Evolutionary conservation across 1,284 basidiomycete species (phyloP).

Genomic region (Peniophora sp.): DNA sequence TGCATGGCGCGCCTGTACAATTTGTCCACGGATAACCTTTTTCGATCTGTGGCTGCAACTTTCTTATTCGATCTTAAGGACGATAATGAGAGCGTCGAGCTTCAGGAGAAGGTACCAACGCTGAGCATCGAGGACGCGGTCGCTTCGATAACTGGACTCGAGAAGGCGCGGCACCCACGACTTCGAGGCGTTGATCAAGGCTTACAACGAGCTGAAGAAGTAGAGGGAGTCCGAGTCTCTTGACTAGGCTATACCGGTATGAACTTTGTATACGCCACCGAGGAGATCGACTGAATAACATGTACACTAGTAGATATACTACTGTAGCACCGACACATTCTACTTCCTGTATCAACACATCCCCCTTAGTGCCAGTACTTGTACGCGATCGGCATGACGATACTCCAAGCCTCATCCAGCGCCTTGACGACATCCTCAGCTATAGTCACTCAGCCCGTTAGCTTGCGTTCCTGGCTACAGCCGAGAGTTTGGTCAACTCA

Average conservation of each 20-base stretch:
- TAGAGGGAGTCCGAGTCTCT: too few species aligned
- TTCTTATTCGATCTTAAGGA: slow-evolving; percentile 24
- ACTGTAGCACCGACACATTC: too few species aligned
- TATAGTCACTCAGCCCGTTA: too few species aligned
- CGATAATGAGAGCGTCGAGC: slow-evolving; percentile 25
- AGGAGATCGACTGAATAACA: too few species aligned
- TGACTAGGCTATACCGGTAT: too few species aligned
- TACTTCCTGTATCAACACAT: too few species aligned
- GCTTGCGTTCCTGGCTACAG: slow-evolving; percentile 1
- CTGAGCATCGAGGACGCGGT: slow-evolving; percentile 20
- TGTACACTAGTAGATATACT: too few species aligned
- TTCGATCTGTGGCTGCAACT: slow-evolving; percentile 27
- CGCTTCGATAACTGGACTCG: slow-evolving; percentile 19
- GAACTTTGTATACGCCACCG: too few species aligned
- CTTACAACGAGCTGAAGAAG: slow-evolving; percentile 14
- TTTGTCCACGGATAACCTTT: slow-evolving; percentile 22
- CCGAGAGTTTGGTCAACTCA: slow-evolving; percentile 17
- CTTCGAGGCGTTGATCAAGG: slow-evolving; percentile 14
- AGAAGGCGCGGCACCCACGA: slow-evolving; percentile 16
- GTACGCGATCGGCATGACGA: too few species aligned
- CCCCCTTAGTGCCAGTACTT: too few species aligned
- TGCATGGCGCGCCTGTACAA: slow-evolving; percentile 25
- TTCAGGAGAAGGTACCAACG: slow-evolving; percentile 17
- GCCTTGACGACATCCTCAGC: too few species aligned
- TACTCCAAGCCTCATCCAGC: too few species aligned